Conservation (phyloP, 257 asterid species). For the Solanum lycopersicoides region DNA sequence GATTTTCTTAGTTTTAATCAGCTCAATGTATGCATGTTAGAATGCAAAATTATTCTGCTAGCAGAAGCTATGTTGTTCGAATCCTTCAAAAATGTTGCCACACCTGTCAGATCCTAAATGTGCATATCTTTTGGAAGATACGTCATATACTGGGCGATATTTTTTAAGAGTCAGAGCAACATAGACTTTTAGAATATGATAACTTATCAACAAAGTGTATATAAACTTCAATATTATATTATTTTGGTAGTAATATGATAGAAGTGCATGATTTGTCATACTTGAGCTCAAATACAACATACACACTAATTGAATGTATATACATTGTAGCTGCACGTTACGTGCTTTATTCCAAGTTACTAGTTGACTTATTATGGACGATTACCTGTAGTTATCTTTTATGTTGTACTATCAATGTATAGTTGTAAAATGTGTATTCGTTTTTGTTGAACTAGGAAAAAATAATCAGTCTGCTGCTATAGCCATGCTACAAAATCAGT, state of each 20-base stretch:
- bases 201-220: background rate
- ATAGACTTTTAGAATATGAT: background rate
- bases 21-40: background rate
- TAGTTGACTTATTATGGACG: background rate
- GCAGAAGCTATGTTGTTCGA: background rate
- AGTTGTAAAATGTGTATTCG: background rate
- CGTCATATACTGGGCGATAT: background rate
- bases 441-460: background rate
- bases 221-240: background rate
- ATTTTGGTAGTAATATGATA: background rate
- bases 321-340: background rate
- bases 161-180: background rate
- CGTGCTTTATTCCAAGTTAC: background rate
- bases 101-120: background rate
- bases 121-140: background rate
- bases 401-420: background rate
- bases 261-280: background rate
- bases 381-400: background rate
- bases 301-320: background rate
- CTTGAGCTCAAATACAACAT: background rate
- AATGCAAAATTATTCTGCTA: too few relatives aligned
- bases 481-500: slow-evolving; percentile 6
- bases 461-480: background rate
- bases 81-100: background rate
- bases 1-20: background rate